phyloP scores from a whole-genome alignment of 352 stramenopile species.

The Phytophthora syringae region DNA sequence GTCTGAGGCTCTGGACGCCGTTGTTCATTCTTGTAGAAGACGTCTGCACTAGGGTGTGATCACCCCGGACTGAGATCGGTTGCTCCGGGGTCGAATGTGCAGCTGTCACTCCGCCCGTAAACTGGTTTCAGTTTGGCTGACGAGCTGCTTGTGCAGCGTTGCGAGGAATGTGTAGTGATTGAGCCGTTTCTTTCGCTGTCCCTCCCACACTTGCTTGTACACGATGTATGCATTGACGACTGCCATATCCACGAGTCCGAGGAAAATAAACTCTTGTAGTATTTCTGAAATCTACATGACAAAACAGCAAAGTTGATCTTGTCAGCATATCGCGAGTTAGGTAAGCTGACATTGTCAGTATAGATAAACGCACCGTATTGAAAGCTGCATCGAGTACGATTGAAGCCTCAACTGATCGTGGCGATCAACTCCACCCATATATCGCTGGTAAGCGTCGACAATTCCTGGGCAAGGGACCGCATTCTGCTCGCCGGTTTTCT shows the following conservation, averaged over 20 bases:
- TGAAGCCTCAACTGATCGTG: too few species aligned
- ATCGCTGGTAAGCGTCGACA: slow-evolving; percentile 5
- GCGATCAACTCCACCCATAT: too few species aligned
- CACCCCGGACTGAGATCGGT: background rate
- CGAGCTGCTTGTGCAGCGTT: slow-evolving; percentile 6
- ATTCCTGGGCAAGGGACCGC: background rate
- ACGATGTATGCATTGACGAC: slow-evolving; percentile 31
- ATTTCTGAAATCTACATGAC: slow-evolving; percentile 13
- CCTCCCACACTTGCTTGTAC: background rate
- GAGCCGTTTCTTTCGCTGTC: slow-evolving; percentile 4
- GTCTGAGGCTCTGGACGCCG: background rate
- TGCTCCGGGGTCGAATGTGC: too few species aligned
- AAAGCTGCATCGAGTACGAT: too few species aligned
- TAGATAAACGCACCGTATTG: background rate
- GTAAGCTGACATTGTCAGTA: background rate
- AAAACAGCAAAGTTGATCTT: too few species aligned
- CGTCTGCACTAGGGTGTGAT: background rate
- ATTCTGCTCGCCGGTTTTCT: background rate
- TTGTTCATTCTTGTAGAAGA: background rate
- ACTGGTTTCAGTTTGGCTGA: background rate
- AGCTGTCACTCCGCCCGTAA: background rate
- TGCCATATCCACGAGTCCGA: slow-evolving; percentile 30
- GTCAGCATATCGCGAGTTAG: too few species aligned
- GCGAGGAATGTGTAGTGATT: slow-evolving; percentile 6
- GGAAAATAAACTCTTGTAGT: slow-evolving; percentile 28